Base-by-base conservation (phyloP, 495 filamentous ascomycete species). In the Penicillium maclennaniae region DNA sequence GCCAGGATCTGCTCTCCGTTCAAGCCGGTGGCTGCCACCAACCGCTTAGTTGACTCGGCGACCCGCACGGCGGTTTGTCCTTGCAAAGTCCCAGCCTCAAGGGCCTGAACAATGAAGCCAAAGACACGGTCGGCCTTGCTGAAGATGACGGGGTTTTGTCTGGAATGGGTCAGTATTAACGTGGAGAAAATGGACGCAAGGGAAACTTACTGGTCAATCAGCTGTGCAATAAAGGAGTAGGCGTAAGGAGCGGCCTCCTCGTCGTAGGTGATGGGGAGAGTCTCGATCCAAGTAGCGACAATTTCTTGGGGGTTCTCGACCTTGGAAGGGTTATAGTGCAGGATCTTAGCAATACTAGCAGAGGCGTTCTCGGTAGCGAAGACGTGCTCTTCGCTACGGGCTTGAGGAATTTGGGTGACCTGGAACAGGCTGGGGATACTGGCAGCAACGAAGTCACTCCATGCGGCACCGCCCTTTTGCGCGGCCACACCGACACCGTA, bases 341-440 rank as follows among this genome's bases (percentile, higher is more conserved):
- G 72, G 42, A 97, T 88, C 81, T 97, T 97, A 25, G 95, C 93
- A 66, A 99, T 95, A 64, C 88, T 89, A 28, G 95, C 92, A 54
- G 91, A 95, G 6, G 95, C 93, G 67, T 99, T 99, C 71, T 99
- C 95, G 8, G 90, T 97, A 0, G 95, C 95, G 72, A 92, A 99
- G 1, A 97, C 87, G 62, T 97, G 89, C 62, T 99, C 95, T 51
- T 97, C 95, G 20, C 82, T 83, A 51, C 93, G 83, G 4, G 92
- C 87, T 58, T 91, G 83, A 0, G 85, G 83, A 47, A 89, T 78
- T 62, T 87, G 86, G 28, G 87, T 89, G 45, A 87, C 87, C 61
- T 87, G 80, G 75, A 99, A 96, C 37, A 99, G 76, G 46, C 82
- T 83, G 26, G 87, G 86, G 36, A 97, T 75, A 45, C 87, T 83